Evolutionary conservation across 176 grass and related monocot genomes (phyloP).

Genomic region (Typha latifolia): DNA sequence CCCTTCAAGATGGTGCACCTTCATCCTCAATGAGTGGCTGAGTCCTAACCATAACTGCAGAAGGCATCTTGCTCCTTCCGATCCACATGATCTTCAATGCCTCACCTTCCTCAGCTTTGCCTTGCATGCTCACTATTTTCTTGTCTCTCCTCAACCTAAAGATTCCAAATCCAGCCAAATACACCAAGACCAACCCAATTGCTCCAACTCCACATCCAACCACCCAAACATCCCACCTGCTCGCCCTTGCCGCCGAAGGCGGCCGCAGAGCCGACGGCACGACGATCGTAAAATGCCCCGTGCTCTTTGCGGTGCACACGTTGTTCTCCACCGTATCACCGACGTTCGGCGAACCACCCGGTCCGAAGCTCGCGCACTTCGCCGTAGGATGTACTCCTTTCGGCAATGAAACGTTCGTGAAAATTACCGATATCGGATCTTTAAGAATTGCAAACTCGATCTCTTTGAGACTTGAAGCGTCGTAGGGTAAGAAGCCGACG

Average conservation of each 20-base stretch:
- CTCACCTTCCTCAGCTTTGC: conserved; percentile 3
- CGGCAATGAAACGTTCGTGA: conserved; percentile 1
- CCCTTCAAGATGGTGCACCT: too few relatives aligned
- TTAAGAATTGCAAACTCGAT: not conserved
- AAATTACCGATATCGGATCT: conserved; percentile 1
- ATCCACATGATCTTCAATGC: conserved; percentile 1
- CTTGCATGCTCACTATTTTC: conserved; percentile 6
- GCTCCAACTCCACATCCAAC: not conserved
- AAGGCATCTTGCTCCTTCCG: conserved; percentile 19
- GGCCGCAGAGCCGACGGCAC: not conserved
- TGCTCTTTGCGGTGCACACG: not conserved
- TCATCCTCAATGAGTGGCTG: conserved; percentile 7
- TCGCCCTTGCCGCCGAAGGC: too few relatives aligned
- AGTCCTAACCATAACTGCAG: conserved; percentile 14
- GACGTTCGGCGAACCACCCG: not conserved
- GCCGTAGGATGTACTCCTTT: not conserved
- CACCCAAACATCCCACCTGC: not conserved
- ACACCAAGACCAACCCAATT: conserved; percentile 15
- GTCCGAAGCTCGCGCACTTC: not conserved
- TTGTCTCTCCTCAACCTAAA: conserved; percentile 9
- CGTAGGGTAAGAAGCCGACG: conserved; percentile 14
- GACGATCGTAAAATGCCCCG: conserved; percentile 13
- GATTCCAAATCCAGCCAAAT: conserved; percentile 2
- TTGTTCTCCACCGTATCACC: not conserved
- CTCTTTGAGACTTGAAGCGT: conserved; percentile 1